Conservation (phyloP, 2,329 filamentous ascomycete species). For the Aspergillus sp. region DNA sequence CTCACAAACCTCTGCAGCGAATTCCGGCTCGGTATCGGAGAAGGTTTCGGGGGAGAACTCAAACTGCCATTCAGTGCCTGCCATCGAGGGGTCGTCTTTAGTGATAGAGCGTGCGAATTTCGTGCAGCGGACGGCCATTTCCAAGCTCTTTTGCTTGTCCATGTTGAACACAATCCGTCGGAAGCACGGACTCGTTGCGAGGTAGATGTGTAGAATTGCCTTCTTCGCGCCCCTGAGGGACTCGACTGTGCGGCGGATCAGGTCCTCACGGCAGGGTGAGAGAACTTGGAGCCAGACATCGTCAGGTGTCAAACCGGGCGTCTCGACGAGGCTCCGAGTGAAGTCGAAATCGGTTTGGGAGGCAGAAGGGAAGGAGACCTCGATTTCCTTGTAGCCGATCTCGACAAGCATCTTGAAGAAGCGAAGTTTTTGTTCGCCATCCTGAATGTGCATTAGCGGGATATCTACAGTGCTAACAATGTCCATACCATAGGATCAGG, state of each 20-base stretch:
- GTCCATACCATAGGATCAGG: constrained; percentile 81
- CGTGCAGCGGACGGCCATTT: constrained; percentile 80
- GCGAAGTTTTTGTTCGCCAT: constrained; percentile 88
- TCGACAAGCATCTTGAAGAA: constrained; percentile 95
- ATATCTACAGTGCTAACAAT: background rate
- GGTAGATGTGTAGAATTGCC: constrained; percentile 91
- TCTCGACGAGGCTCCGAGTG: constrained; percentile 80
- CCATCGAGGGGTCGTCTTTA: constrained; percentile 65
- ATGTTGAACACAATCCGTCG: constrained; percentile 86
- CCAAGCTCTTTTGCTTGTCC: constrained; percentile 76
- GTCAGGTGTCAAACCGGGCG: constrained; percentile 77
- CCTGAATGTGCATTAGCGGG: constrained; percentile 52
- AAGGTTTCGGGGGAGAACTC: constrained; percentile 63
- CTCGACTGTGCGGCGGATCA: constrained; percentile 87
- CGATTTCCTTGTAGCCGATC: constrained; percentile 96
- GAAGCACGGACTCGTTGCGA: constrained; percentile 96
- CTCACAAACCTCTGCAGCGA: constrained; percentile 78
- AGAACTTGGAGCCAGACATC: constrained; percentile 92
- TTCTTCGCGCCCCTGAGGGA: constrained; percentile 87
- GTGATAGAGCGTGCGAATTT: constrained; percentile 86
- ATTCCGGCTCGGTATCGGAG: constrained; percentile 85
- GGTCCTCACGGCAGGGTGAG: constrained; percentile 85
- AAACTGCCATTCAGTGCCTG: constrained; percentile 58
- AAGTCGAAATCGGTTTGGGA: constrained; percentile 97
- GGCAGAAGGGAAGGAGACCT: constrained; percentile 91